Evolutionary conservation across 768 basidiomycete genomes (phyloP), one percentile per base, ranked within the genome.

Genomic region (Mycena sanguinolenta): DNA sequence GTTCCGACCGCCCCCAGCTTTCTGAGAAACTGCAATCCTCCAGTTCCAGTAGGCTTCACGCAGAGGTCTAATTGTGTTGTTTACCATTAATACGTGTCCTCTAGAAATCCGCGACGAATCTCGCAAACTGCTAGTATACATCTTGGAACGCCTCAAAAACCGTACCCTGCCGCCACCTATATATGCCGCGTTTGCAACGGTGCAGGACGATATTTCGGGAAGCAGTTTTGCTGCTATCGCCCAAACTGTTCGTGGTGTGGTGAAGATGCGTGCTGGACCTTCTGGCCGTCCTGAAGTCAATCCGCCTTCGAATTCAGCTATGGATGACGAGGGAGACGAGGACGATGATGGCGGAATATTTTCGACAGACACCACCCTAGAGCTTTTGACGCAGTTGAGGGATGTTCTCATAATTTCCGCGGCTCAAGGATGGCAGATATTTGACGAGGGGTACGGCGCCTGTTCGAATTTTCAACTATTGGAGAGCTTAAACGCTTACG

Each of bases 321-420:
- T 69, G 62, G 80, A 81, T 36, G 87, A 88, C 39, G 86, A 87
- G 66, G 85, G 80, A 39, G 87, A 90, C 57, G 86, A 88, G 36
- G 87, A 87, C 49, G 80, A 87, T 46, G 80, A 78, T 23, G 80
- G 81, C 5, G 75, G 80, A 17, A 74, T 67, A 4, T 93, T 90
- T 76, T 87, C 88, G 4, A 91, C 92, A n/a, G 90, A 93, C 68
- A 77, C 81, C 21, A 91, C 92, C 0, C 87, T 89, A 69, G 87
- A 89, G 52, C 85, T 92, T 25, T 85, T 94, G 85, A 77, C 83
- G 21, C 89, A 90, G 76, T 81, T 94, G 38, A 86, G 87, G 76
- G 89, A 91, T 72, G 83, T 91, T 5, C 78, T 93, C 50, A 77
- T 85, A 9, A 84, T 91, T 68, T 87, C 90, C 1, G 79, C 85